These are phyloP conservation scores for Pleurostoma richardsiae DNA, from an alignment of 2,329 filamentous ascomycete genomes.

Conservation along the genomic window DNA sequence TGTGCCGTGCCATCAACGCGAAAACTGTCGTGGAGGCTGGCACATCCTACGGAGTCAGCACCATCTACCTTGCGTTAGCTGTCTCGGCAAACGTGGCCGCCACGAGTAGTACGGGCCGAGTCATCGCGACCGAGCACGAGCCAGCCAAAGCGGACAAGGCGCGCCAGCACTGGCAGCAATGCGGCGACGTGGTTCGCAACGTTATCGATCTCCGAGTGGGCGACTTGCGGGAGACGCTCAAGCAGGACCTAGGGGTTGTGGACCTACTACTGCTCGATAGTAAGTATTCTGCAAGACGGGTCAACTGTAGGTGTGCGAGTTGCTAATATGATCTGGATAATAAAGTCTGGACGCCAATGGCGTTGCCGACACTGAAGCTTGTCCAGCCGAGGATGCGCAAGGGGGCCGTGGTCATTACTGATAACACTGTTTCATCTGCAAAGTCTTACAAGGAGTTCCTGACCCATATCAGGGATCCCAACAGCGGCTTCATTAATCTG, in stretches of 20 bases:
- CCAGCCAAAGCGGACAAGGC: constrained; percentile 4
- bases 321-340: too few relatives aligned
- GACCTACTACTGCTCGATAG: constrained; percentile 39
- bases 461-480: constrained; percentile 27
- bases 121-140: constrained; percentile 11
- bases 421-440: constrained; percentile 30
- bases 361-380: constrained; percentile 28
- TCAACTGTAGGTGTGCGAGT: neutral
- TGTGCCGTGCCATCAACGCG: constrained; percentile 19
- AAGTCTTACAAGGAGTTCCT: constrained; percentile 32
- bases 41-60: constrained; percentile 10
- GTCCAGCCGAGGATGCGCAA: constrained; percentile 22
- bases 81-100: constrained; percentile 5
- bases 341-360: constrained; percentile 20
- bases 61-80: constrained; percentile 11
- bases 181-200: constrained; percentile 20
- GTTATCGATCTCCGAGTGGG: constrained; percentile 32
- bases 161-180: constrained; percentile 24
- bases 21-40: constrained; percentile 9
- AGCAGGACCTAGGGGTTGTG: constrained; percentile 14
- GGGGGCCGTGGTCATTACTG: constrained; percentile 33
- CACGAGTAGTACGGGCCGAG: neutral
- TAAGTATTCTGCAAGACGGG: constrained; percentile 15
- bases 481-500: constrained; percentile 30
- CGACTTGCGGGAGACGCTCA: constrained; percentile 31